Evolutionary conservation across 2,329 filamentous ascomycete genomes (phyloP).

Genomic region (Botrytis aclada): DNA sequence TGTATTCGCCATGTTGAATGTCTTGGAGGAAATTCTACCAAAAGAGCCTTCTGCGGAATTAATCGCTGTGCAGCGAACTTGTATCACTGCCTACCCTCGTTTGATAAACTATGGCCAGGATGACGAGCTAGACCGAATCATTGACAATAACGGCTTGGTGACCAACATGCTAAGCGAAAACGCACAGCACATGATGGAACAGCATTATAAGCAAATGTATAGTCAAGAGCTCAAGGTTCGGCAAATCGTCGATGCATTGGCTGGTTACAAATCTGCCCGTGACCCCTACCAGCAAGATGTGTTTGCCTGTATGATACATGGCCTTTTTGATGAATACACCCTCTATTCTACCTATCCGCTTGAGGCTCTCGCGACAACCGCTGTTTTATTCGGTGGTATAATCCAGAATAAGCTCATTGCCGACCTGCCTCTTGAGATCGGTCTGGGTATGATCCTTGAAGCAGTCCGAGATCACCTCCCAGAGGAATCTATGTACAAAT

Average conservation of each 20-base stretch:
- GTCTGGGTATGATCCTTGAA: constrained; percentile 96
- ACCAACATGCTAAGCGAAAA: constrained; percentile 77
- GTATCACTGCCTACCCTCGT: constrained; percentile 88
- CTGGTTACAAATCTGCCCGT: constrained; percentile 82
- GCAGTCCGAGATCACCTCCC: constrained; percentile 81
- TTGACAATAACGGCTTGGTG: constrained; percentile 77
- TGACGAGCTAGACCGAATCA: constrained; percentile 85
- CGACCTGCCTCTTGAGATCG: constrained; percentile 85
- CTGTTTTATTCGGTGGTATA: constrained; percentile 93
- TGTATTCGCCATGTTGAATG: constrained; percentile 73
- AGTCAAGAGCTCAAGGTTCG: constrained; percentile 83
- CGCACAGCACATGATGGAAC: constrained; percentile 90
- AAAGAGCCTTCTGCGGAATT: constrained; percentile 62
- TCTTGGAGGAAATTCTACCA: constrained; percentile 69
- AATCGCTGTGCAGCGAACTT: constrained; percentile 77
- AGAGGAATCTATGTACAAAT: constrained; percentile 94
- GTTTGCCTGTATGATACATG: constrained; percentile 98
- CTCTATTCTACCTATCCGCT: constrained; percentile 94
- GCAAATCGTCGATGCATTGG: constrained; percentile 79
- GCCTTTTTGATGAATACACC: constrained; percentile 93
- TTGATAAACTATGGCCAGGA: constrained; percentile 82
- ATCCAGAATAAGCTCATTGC: constrained; percentile 92
- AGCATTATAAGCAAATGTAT: constrained; percentile 98
- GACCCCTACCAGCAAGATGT: constrained; percentile 86
- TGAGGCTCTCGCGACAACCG: constrained; percentile 93